A percentile compares a stretch with the other conserved stretches of the same genome.
Evolutionary conservation across 768 basidiomycete genomes (phyloP).

Genomic region (Albatrellus ellisii): DNA sequence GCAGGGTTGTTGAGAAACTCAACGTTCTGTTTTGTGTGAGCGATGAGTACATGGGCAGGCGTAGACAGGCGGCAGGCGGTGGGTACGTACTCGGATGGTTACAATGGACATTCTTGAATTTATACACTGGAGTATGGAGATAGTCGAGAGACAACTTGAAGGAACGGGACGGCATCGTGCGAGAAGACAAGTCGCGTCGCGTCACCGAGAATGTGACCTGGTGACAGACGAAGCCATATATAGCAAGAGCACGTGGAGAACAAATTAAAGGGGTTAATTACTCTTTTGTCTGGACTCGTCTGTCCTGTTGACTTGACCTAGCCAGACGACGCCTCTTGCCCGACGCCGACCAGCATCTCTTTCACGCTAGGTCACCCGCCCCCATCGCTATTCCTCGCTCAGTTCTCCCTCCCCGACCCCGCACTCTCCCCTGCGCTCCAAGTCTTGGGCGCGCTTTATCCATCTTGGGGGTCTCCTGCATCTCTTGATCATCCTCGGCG

Average conservation of each 20-base stretch:
- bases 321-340: no score
- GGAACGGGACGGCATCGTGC: neutral
- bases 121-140: neutral
- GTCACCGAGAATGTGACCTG: neutral
- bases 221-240: no score
- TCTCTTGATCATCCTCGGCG: neutral
- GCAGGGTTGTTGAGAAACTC: slow-evolving; percentile 92
- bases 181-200: neutral
- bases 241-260: no score
- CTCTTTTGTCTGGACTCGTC: no score
- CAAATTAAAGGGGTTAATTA: no score
- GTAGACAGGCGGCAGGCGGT: neutral
- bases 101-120: slow-evolving; percentile 12
- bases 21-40: slow-evolving; percentile 42
- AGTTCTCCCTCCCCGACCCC: no score
- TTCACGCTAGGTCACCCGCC: no score
- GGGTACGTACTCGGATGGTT: slow-evolving; percentile 13
- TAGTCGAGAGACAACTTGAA: neutral
- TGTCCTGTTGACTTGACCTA: no score
- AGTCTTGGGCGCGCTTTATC: no score
- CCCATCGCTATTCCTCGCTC: no score
- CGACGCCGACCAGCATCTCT: no score
- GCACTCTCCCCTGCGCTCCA: no score
- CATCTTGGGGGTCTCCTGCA: neutral
- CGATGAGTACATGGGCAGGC: neutral